Base-by-base conservation (phyloP, 805 yeast species). In the Saturnispora sekii region DNA sequence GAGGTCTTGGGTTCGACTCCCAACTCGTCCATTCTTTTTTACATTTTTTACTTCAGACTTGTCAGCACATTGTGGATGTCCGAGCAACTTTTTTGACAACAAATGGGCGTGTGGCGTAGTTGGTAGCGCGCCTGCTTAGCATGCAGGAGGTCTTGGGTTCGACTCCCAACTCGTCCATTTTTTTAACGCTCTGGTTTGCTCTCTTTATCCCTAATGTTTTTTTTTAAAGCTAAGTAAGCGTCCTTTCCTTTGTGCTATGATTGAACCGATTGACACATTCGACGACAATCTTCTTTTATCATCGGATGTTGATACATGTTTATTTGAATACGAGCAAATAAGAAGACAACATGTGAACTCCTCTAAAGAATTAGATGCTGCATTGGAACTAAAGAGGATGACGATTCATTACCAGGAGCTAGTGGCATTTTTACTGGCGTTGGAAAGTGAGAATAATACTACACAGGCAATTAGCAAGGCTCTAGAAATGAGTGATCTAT, bases 81-180 rank as follows among this genome's bases (percentile, higher is more conserved):
- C 6, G 8, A 21, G 6, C 8, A 21, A 6, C 8, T 21, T 21
- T 38, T 28, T 10, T 3, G n/a, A 30, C 34, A 29, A 32, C 17
- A 18, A 39, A 3, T 45, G 84, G 83, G 84, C 83, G 80, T 77
- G 81, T 77, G 83, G 82, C 82, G 83, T 74, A 77, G 83, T 77
- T 75, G 82, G 83, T 77, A 77, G 82, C 82, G 82, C 82, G 82
- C 74, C 74, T 79, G 76, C 83, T 77, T 77, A 76, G 82, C 82
- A 77, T 77, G 83, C 76, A 79, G 76, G 74, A 77, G 83, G 84
- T 78, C 84, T 76, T 77, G 77, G 82, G 82, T 76, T 77, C 83
- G 79, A 77, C 72, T 77, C 83, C 83, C 76, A 76, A 74, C 81
- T 76, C 79, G 82, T 77, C 82, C 82, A 76, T 45, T 41, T n/a